phyloP scores from a whole-genome alignment of 163 green algal genomes.

The Scenedesmus sp. region DNA sequence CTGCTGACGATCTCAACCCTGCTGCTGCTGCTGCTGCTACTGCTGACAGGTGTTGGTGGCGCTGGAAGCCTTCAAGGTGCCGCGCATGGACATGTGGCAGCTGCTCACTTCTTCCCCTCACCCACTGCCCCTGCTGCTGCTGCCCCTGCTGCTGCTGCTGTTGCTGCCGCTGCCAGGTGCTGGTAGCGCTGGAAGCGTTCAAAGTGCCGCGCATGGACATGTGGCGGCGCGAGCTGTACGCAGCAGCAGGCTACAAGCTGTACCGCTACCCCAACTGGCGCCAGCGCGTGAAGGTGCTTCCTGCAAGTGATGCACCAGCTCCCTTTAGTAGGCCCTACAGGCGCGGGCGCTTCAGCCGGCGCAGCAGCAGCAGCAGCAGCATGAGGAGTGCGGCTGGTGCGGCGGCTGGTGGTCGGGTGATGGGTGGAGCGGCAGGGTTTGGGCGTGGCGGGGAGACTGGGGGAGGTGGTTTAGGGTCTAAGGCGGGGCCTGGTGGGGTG shows the following conservation, averaged over 20 bases:
- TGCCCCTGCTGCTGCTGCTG: background rate
- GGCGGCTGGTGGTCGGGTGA: background rate
- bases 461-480: background rate
- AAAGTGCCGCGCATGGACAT: constrained; percentile 43
- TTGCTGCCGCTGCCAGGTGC: constrained; percentile 31
- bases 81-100: constrained; percentile 48
- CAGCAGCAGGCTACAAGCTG: constrained; percentile 47
- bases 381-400: background rate
- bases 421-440: background rate
- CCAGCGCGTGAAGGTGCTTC: constrained; percentile 15
- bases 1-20: too few species aligned
- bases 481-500: background rate
- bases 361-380: constrained; percentile 26
- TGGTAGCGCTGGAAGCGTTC: constrained; percentile 47
- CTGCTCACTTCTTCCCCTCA: too few species aligned
- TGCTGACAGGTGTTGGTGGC: constrained; percentile 24
- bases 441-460: background rate
- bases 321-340: constrained; percentile 20
- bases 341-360: constrained; percentile 8
- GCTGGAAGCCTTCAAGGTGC: constrained; percentile 39
- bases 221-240: constrained; percentile 52
- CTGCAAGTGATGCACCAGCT: background rate
- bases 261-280: constrained; percentile 36
- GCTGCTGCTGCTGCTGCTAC: too few species aligned
- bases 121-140: background rate